Base-by-base conservation (phyloP, 2,329 filamentous ascomycete species). In the Penicillium thymicola region DNA sequence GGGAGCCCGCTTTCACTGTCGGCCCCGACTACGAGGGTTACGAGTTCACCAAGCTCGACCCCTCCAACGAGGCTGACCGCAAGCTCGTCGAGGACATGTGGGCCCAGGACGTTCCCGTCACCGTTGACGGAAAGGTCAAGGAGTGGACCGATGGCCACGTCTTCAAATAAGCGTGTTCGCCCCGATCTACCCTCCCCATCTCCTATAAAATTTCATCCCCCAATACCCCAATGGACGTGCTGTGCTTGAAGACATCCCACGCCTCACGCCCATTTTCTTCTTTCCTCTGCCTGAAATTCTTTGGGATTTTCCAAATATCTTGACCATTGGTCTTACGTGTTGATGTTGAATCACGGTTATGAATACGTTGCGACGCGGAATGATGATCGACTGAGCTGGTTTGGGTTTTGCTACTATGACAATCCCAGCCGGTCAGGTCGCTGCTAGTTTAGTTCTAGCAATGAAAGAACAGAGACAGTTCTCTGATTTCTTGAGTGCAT, bases 1-100 rank as follows among this genome's bases (percentile, higher is more conserved):
- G 54, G 54, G 90, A 99, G 27, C 85, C 83, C 76, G 94, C 92
- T 70, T 97, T 99, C 77, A 90, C 97, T 70, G 94, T 99, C 71
- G 94, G 93, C 74, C 94, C 94, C 71, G 94, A 99, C 81, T 92
- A 85, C 78, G 94, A 99, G 86, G 93, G 89, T 82, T 99, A 97
- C 85, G 78, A 85, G 69, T 97, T 97, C 87, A 89, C 81, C 77
- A 97, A 97, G 89, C 91, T 99, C 71, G 93, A 99, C 84, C 88
- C 86, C 75, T 85, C 78, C 76, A 96, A 90, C 76, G 76, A 84
- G 54, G 91, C 92, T 78, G 90, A 97, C 84, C 86, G 84, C 74
- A 87, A 89, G 75, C 92, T 89, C 75, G 82, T 99, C 72, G 86
- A 94, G 73, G 86, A 89, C 75, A 83, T 88, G 80, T 99, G 94